phyloP scores from a whole-genome alignment of 164 flowering plant genomes.

The Hamamelis virginiana region DNA sequence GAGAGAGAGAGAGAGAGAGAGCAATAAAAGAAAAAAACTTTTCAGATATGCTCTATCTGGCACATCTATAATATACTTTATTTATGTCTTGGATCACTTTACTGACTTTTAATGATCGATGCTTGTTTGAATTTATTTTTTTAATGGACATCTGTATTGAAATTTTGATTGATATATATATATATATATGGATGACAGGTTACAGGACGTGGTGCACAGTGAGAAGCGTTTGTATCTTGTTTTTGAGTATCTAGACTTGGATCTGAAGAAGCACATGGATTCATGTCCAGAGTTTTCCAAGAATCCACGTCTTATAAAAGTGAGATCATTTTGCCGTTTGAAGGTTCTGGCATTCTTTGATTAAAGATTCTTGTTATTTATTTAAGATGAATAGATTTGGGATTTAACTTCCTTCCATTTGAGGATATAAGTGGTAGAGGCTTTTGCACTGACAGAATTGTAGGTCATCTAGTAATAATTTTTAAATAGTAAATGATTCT shows the following conservation, averaged over 20 bases:
- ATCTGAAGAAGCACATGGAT: slow-evolving; percentile 98
- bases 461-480: background rate
- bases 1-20: too few relatives aligned
- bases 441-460: background rate
- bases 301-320: slow-evolving; percentile 73
- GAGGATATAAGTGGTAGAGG: background rate
- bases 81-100: too few relatives aligned
- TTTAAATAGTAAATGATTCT: background rate
- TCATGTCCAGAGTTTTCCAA: slow-evolving; percentile 80
- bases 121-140: too few relatives aligned
- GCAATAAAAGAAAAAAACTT: too few relatives aligned
- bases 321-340: slow-evolving; percentile 41
- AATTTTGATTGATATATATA: slow-evolving; percentile 2
- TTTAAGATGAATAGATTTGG: slow-evolving; percentile 1
- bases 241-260: slow-evolving; percentile 94
- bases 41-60: too few relatives aligned
- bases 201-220: slow-evolving; percentile 95
- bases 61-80: too few relatives aligned
- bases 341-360: slow-evolving; percentile 1
- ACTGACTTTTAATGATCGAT: too few relatives aligned
- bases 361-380: background rate
- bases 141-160: too few relatives aligned
- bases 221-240: slow-evolving; percentile 89
- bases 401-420: background rate
- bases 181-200: slow-evolving; percentile 43